Base-by-base conservation (phyloP, 352 stramenopile genomes). In the Blastocystis sp. region DNA sequence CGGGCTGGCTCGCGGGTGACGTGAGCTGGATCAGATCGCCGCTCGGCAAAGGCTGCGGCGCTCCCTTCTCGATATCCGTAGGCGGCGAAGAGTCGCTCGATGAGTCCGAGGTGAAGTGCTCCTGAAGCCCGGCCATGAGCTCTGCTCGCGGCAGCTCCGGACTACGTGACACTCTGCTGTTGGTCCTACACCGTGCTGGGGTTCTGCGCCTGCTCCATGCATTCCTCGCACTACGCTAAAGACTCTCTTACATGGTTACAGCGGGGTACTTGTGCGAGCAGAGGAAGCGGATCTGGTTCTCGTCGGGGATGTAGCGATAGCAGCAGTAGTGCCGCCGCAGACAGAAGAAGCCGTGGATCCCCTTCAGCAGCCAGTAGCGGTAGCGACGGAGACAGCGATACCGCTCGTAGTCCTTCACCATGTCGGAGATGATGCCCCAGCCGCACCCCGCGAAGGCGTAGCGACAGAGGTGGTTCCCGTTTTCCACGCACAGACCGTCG, bases 361-460 rank as follows among this genome's bases (percentile, higher is more conserved):
- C 71, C 43, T 81, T 69, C 21, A 69, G 42, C 54, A 19, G 34
- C 54, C 71, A 81, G 42, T 81, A 81, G 9, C 54, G 60, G 63
- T 81, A 81, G 7, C 63, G 60, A n/a, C 34, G 14, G 7, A 81
- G n/a, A 34, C 19, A 81, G 34, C 71, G 71, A 24, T 81, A 81
- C 28, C 63, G 63, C 60, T 81, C 71, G 60, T 81, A 81, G 60
- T 81, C 71, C 24, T 81, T 19, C 17, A 81, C 71, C 71, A 81
- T 81, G 42, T 81, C 71, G 9, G 54, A 69, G n/a, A 81, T 69
- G 38, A 81, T 81, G 9, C 71, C 71, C 71, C 71, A 81, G 60
- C 54, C 71, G 52, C 71, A 81, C 11, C 71, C 71, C 6, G 14
- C 17, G 71, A 81, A 81, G 42, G 54, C 21, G n/a, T 81, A 81